Base-by-base conservation (phyloP, 2,329 filamentous ascomycete species). In the Bipolaris sorokiniana region DNA sequence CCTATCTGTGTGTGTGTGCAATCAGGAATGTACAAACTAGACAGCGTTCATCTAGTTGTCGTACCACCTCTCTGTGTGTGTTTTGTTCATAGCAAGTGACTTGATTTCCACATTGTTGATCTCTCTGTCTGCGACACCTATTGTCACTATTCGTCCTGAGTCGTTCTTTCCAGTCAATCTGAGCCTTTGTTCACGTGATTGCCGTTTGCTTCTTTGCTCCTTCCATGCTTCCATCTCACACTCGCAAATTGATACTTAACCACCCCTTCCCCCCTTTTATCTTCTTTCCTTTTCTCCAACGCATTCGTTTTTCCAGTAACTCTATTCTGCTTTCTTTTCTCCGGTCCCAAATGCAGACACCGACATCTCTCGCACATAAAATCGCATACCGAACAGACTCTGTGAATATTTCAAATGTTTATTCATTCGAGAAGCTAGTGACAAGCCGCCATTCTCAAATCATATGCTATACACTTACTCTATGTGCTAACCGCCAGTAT, bases 391-490 rank as follows among this genome's bases (percentile, higher is more conserved):
- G 15, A 45, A 28, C 23, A 31, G 7, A 26, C 1, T 26, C 1
- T 28, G 11, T 28, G 26, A 11, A 28, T 2, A 10, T 28, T 28
- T 28, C 26, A 2, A 28, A 28, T 28, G 10, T 31, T 31, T 31
- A 31, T 31, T 31, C 3, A 5, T 31, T 31, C 1, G 28, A 31
- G 4, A 31, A 13, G 28, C 28, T 31, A 31, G 40, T 22, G 4
- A 5, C 13, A 9, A 42, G 15, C 20, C 38, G 23, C n/a, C 13
- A 7, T 26, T 42, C 7, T 36, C 13, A 15, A 46, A 33, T 34
- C 42, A 34, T 11, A 63, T 61, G 68, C 67, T 64, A 20, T 18
- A 23, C n/a, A 38, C 34, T 11, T 31, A 31, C 28, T 31, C 10
- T 31, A 48, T 38, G 38, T 38, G 34, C 46, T 18, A 26, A n/a